Base-by-base conservation (phyloP, 2,329 filamentous ascomycete species). In the Botryosphaeria dothidea region DNA sequence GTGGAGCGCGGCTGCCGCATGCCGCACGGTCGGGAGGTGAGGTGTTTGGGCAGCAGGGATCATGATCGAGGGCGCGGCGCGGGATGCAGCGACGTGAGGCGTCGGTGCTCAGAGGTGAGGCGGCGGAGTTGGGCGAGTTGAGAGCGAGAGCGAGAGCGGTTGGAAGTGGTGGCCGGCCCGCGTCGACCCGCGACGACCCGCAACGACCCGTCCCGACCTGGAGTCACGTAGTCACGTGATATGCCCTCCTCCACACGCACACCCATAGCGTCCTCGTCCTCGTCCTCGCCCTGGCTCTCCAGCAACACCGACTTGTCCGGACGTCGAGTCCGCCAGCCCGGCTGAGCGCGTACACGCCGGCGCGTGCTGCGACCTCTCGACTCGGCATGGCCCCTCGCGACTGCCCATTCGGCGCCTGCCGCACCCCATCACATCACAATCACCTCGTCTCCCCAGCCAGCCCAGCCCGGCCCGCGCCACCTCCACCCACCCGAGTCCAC, bases 1-100 rank as follows among this genome's bases (percentile, higher is more conserved):
- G 74, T 68, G 56, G 75, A 74, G 65, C 76, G 74, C 72, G 73
- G 61, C 61, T 64, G 48, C 25, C 34, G 74, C 77, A 79, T 79
- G 71, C 72, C 74, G 73, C 72, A 69, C 70, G 70, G 57, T 70
- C 27, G 67, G 67, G 57, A 65, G 36, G 48, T 23, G 54, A 45
- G 27, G 19, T 23, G 41, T 21, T 57, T 65, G 58, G 65, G 66
- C 66, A 67, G 70, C 70, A 69, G 67, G 64, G 70, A 66, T 70
- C 75, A 77, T 77, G 67, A 69, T 75, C 68, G 54, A 62, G 63
- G 51, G 58, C 57, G 54, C 23, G 29, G 36, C 8, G 38, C 4
- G 36, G n/a, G 36, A 5, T 27, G 46, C 46, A 66, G 68, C 67
- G 69, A 67, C 70, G 34, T 38, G 51, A 41, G 51, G 51, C 51